Percentiles rank a stretch among this genome's conserved stretches.
Evolutionary conservation across 2,329 filamentous ascomycete species (phyloP).

Genomic region (Thielaviopsis musarum): DNA sequence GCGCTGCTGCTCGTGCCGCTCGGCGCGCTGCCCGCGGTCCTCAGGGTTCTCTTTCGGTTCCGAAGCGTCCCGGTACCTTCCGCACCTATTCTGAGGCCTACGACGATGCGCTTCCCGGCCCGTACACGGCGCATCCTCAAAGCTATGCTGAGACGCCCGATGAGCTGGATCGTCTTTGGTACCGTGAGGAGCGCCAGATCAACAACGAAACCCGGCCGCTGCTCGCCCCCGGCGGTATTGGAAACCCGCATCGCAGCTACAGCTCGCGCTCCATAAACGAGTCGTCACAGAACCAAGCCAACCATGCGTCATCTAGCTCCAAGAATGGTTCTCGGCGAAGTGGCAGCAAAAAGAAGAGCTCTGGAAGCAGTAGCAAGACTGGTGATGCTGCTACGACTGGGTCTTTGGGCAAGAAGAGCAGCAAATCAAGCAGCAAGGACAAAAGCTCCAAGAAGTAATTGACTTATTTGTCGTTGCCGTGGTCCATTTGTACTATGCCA

Average conservation of each 20-base stretch:
- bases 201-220: slow-evolving; percentile 33
- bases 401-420: not conserved
- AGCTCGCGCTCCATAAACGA: not conserved
- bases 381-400: not conserved
- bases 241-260: slow-evolving; percentile 21
- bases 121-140: slow-evolving; percentile 35
- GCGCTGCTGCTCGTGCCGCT: slow-evolving; percentile 18
- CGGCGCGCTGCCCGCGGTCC: slow-evolving; percentile 14
- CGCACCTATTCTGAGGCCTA: slow-evolving; percentile 33
- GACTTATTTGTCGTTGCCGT: not conserved
- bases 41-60: slow-evolving; percentile 8
- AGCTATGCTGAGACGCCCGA: slow-evolving; percentile 34
- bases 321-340: not conserved
- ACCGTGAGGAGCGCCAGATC: slow-evolving; percentile 34
- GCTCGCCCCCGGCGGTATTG: slow-evolving; percentile 32
- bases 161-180: slow-evolving; percentile 31
- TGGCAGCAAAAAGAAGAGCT: not conserved
- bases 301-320: not conserved
- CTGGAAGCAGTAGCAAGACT: not conserved
- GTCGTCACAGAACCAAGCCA: not conserved
- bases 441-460: not conserved
- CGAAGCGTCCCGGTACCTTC: slow-evolving; percentile 22
- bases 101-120: slow-evolving; percentile 33
- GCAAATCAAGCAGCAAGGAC: not conserved
- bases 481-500: not conserved